These are phyloP conservation scores for Eimeria sp. DNA, from an alignment of 169 alveolate genomes.

Conservation along the genomic window DNA sequence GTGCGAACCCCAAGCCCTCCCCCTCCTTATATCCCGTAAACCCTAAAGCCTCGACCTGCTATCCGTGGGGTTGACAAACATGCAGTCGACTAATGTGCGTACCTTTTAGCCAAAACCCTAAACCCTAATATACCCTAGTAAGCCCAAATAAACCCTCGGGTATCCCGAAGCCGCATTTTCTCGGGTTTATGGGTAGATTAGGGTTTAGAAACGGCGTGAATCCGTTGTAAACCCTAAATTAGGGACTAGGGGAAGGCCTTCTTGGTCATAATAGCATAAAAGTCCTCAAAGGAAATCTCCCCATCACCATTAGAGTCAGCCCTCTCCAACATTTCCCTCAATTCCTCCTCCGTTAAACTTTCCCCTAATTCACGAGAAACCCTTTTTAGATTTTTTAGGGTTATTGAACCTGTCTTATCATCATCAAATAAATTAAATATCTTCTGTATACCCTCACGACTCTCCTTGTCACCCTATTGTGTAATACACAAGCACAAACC, in stretches of 20 bases:
- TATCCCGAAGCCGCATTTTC: background rate
- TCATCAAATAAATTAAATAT: conserved; percentile 98
- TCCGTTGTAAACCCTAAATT: background rate
- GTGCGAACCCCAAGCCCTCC: too few species aligned
- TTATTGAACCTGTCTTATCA: conserved; percentile 96
- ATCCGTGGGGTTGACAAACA: too few species aligned
- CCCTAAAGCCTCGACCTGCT: background rate
- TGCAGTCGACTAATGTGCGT: too few species aligned
- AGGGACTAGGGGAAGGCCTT: conserved; percentile 95
- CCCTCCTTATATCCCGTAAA: background rate
- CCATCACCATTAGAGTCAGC: conserved; percentile 99
- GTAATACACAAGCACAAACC: background rate
- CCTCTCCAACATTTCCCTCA: conserved; percentile 98
- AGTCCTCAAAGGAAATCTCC: conserved; percentile 98
- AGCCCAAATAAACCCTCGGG: background rate
- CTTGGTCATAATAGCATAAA: conserved; percentile 99
- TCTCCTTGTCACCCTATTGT: conserved; percentile 98
- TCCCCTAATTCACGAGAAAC: conserved; percentile 99
- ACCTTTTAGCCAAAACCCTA: background rate
- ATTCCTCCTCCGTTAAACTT: conserved; percentile 98
- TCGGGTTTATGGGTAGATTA: too few species aligned
- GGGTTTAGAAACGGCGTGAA: too few species aligned
- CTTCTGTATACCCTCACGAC: conserved; percentile 98
- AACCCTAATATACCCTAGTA: background rate
- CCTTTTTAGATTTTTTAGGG: conserved; percentile 97